Conservation (phyloP, 176 grass and related monocot genomes). For the Canna indica region DNA sequence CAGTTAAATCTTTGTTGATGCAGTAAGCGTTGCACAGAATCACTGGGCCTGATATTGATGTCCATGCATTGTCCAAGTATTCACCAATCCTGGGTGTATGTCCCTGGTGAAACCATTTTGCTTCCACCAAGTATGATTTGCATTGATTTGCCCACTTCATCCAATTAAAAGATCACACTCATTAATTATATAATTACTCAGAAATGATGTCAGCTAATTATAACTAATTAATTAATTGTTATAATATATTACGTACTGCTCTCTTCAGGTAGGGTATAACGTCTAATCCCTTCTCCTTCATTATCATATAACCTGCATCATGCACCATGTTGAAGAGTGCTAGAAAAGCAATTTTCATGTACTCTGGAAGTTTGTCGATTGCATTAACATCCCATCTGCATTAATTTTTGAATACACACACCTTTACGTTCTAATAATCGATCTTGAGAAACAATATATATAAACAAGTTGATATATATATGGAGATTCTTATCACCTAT, state of each 20-base stretch:
- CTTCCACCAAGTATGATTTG: constrained; percentile 23
- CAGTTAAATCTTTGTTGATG: not conserved
- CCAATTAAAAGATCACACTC: not conserved
- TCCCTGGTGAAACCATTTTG: constrained; percentile 24
- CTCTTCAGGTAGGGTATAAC: constrained; percentile 14
- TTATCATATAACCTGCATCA: too few relatives aligned
- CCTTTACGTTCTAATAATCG: too few relatives aligned
- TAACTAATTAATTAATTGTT: not conserved
- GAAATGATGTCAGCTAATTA: too few relatives aligned
- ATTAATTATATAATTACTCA: not conserved
- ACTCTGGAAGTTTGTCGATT: constrained; percentile 8
- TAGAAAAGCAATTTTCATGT: constrained; percentile 17
- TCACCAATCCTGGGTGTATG: constrained; percentile 20
- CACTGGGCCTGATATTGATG: not conserved
- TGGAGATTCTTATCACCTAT: too few relatives aligned
- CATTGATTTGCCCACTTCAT: constrained; percentile 25
- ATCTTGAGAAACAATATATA: too few relatives aligned
- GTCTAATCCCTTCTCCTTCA: too few relatives aligned
- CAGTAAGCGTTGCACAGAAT: constrained; percentile 9
- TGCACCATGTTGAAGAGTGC: too few relatives aligned
- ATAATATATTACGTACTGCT: not conserved
- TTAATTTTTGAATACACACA: too few relatives aligned
- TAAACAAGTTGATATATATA: too few relatives aligned
- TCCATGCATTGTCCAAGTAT: constrained; percentile 28
- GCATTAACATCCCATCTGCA: constrained; percentile 27